These are phyloP conservation scores for Sanghuangporus weigelae DNA, from an alignment of 1,284 basidiomycete species.

Conservation along the genomic window DNA sequence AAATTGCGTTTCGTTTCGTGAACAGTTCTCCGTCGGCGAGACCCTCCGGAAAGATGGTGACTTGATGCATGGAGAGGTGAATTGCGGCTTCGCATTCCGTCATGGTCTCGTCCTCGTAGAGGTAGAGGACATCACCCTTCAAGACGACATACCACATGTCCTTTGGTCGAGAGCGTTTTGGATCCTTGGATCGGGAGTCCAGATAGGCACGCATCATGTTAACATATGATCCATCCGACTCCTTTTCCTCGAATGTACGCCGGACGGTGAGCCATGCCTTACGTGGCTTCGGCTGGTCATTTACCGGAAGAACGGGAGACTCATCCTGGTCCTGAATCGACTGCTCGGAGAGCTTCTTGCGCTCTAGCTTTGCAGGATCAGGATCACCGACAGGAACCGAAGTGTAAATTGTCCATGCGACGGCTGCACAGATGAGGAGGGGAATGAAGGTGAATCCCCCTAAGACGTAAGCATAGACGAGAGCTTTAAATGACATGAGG, in stretches of 20 bases:
- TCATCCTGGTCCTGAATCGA: slow-evolving; percentile 24
- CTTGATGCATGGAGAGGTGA: slow-evolving; percentile 70
- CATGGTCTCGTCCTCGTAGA: slow-evolving; percentile 89
- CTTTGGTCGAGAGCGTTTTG: slow-evolving; percentile 72
- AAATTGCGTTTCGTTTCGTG: slow-evolving; percentile 82
- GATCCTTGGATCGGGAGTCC: slow-evolving; percentile 72
- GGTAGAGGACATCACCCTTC: slow-evolving; percentile 83
- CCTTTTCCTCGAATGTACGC: slow-evolving; percentile 67
- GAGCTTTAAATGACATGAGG: slow-evolving; percentile 55
- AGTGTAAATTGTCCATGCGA: slow-evolving; percentile 68
- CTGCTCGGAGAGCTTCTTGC: slow-evolving; percentile 25
- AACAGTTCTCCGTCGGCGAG: slow-evolving; percentile 82
- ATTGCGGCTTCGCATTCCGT: slow-evolving; percentile 83
- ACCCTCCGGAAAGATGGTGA: slow-evolving; percentile 68
- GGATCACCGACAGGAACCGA: slow-evolving; percentile 67
- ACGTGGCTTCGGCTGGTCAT: slow-evolving; percentile 59
- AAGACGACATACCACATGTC: slow-evolving; percentile 87
- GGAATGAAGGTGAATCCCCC: slow-evolving; percentile 87
- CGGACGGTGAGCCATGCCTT: slow-evolving; percentile 86
- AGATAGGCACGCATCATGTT: slow-evolving; percentile 67
- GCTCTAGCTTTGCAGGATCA: slow-evolving; percentile 39
- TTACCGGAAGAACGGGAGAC: slow-evolving; percentile 17
- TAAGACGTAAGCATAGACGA: slow-evolving; percentile 78
- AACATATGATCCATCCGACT: slow-evolving; percentile 60
- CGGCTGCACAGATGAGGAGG: slow-evolving; percentile 49